Evolutionary conservation across 192 early-diverging fungal species (phyloP), one percentile per base, ranked within the genome.

Genomic region (Powellomyces hirtus): DNA sequence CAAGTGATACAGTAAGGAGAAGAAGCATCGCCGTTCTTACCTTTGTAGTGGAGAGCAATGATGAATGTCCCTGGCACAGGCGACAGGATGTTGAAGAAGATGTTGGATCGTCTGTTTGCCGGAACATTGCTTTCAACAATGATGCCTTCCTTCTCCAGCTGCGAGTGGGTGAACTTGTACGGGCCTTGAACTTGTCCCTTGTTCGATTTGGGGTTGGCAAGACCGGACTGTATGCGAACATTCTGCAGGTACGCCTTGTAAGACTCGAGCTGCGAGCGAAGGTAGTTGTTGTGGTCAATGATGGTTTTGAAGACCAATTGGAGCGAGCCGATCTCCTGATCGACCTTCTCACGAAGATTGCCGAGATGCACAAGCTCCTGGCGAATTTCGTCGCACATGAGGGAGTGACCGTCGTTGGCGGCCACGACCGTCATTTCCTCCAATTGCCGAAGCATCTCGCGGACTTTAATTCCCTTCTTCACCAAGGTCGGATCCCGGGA

Each of bases 181-280:
- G 91, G 89, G n/a, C 86, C 90, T 38, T 86, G 82, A 16, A 79
- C 75, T 62, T 86, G 77, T 16, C 73, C 50, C 36, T 75, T 66
- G 46, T 24, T 24, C 14, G 37, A 40, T 51, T 79, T 74, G 20
- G 69, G 27, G n/a, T 31, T 60, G 16, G 51, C 60, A 6, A 64
- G 20, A 1, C 74, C 88, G 71, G 83, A 86, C 76, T 95, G 88
- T 60, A 89, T 88, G 38, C 95, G 89, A 45, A 97, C 95, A 61
- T 97, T 97, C 70, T 93, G 89, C 36, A 97, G 74, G 57, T 97
- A 97, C 5, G 92, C 92, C 81, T 94, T 95, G 81, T 97, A 97
- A 26, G 85, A 88, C 63, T 97, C 95, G 46, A 97, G 78, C 81
- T 97, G 95, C 45, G 87, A 84, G 44, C 87, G 73, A 44, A 95